Evolutionary conservation across 192 early-diverging fungal species (phyloP).

Genomic region (Martensiomyces pterosporus): DNA sequence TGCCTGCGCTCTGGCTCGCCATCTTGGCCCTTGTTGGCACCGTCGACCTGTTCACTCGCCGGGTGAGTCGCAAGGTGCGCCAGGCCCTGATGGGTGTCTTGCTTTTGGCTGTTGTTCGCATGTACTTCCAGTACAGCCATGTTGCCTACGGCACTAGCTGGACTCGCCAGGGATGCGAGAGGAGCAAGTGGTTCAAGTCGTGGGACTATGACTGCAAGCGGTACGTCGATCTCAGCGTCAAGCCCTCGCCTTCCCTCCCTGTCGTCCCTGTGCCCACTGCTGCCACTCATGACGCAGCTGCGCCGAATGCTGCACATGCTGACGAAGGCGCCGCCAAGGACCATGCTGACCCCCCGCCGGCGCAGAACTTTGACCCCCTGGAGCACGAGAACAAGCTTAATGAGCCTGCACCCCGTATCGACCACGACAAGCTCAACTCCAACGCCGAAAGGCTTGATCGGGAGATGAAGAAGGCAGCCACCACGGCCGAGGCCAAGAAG

Average conservation of each 20-base stretch:
- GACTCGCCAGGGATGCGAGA: slow-evolving; percentile 69
- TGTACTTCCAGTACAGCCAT: slow-evolving; percentile 71
- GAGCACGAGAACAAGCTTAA: slow-evolving; percentile 52
- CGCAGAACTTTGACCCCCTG: slow-evolving; percentile 47
- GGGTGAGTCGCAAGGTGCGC: slow-evolving; percentile 54
- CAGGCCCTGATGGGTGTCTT: slow-evolving; percentile 50
- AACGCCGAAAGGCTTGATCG: slow-evolving; percentile 25
- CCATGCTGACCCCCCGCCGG: slow-evolving; percentile 32
- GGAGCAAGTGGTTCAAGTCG: slow-evolving; percentile 68
- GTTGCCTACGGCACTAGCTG: slow-evolving; percentile 80
- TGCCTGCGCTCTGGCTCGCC: slow-evolving; percentile 88
- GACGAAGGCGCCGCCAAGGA: slow-evolving; percentile 6
- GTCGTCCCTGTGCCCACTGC: slow-evolving; percentile 18
- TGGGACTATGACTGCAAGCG: slow-evolving; percentile 84
- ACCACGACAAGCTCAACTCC: slow-evolving; percentile 44
- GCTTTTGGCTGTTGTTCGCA: slow-evolving; percentile 55
- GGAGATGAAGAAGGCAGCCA: slow-evolving; percentile 36
- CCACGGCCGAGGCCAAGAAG: slow-evolving; percentile 10
- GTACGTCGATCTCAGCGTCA: slow-evolving; percentile 14
- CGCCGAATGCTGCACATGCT: no score
- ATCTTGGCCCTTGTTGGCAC: slow-evolving; percentile 67
- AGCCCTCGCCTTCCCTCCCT: slow-evolving; percentile 9
- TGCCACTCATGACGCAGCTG: slow-evolving; percentile 8
- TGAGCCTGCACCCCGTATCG: slow-evolving; percentile 43
- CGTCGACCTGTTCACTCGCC: slow-evolving; percentile 70